Evolutionary conservation across 768 basidiomycete genomes (phyloP).

Genomic region (Cystofilobasidium capitatum): DNA sequence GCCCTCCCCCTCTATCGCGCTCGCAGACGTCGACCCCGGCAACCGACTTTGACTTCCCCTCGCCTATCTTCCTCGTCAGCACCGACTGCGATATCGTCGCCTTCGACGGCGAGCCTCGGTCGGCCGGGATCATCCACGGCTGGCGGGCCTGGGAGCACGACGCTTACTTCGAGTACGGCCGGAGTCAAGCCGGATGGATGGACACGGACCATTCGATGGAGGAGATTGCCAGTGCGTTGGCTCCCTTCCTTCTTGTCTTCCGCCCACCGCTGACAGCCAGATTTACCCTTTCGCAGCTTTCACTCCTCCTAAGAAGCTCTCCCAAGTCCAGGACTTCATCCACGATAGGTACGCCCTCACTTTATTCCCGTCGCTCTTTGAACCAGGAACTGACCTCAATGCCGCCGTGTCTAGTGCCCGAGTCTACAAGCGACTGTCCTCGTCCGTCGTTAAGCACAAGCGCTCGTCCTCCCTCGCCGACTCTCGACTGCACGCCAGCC

Average conservation of each 20-base stretch:
- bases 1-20: constrained; percentile 5
- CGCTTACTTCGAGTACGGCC: constrained; percentile 10
- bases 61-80: constrained; percentile 13
- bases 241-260: background rate
- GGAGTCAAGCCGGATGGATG: constrained; percentile 3
- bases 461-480: constrained; percentile 1
- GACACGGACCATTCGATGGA: constrained; percentile 12
- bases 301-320: constrained; percentile 6
- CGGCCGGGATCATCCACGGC: constrained; percentile 9
- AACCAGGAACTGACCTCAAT: too few species aligned
- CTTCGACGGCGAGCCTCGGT: constrained; percentile 10
- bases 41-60: constrained; percentile 13
- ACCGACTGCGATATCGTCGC: constrained; percentile 19
- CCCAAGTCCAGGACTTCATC: constrained; percentile 2
- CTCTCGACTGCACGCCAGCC: constrained; percentile 4
- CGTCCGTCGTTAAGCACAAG: constrained; percentile 1
- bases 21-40: background rate
- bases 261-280: background rate
- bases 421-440: background rate
- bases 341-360: background rate
- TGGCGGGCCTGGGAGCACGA: constrained; percentile 16
- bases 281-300: background rate
- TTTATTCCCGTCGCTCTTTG: background rate
- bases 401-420: background rate
- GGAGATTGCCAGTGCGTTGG: constrained; percentile 5